Conservation (phyloP, 306 rosid species). For the Prunus mira region DNA sequence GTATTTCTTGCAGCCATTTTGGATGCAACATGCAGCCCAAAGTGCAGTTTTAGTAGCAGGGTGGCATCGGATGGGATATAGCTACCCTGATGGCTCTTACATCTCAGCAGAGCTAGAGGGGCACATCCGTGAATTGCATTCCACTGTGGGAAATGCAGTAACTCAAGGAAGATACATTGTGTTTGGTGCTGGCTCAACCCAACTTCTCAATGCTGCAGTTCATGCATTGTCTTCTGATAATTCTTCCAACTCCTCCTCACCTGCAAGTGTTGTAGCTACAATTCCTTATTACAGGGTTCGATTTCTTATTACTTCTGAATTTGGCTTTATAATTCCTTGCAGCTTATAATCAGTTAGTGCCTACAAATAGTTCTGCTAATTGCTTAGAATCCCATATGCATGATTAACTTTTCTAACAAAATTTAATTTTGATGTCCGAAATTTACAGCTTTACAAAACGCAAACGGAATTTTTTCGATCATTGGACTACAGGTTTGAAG, state of each 20-base stretch:
- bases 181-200: slow-evolving; percentile 49
- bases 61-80: slow-evolving; percentile 54
- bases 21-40: slow-evolving; percentile 33
- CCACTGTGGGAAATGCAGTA: slow-evolving; percentile 38
- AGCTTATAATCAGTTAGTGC: too few relatives aligned
- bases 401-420: neutral
- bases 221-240: slow-evolving; percentile 30
- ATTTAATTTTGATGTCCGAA: neutral
- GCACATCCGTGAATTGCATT: slow-evolving; percentile 24
- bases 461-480: slow-evolving; percentile 40
- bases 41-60: slow-evolving; percentile 44
- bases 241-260: slow-evolving; percentile 13
- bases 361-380: too few relatives aligned
- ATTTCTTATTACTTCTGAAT: neutral
- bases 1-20: slow-evolving; percentile 48
- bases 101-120: slow-evolving; percentile 33
- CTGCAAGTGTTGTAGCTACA: slow-evolving; percentile 22
- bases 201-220: slow-evolving; percentile 46
- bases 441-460: slow-evolving; percentile 24
- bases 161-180: slow-evolving; percentile 35
- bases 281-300: slow-evolving; percentile 39
- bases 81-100: slow-evolving; percentile 12
- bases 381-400: too few relatives aligned
- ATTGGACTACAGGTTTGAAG: slow-evolving; percentile 31
- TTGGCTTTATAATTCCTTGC: too few relatives aligned